Base-by-base conservation (phyloP, 305 asterid genomes). In the Plantago coronopus region DNA sequence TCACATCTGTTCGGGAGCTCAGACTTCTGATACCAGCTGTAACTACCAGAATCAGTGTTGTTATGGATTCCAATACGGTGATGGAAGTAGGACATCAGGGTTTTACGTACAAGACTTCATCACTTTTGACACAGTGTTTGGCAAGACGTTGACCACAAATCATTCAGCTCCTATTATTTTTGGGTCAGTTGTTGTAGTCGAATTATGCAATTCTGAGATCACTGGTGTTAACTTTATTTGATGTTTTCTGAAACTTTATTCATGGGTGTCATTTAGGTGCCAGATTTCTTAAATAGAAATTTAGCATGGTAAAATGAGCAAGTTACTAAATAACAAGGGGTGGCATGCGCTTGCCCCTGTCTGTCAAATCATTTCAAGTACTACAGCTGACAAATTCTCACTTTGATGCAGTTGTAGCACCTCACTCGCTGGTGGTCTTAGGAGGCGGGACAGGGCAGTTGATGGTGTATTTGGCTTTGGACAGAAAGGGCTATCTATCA, bases 391-490 rank as follows among this genome's bases (percentile, higher is more conserved):
- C 65, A 27, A n/a, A 57, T 64, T 65, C 25, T 50, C 44, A 18
- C 62, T 76, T 59, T 49, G 55, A 22, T 55, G 61, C 96, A 93
- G 98, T 48, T 93, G 99, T 76, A 93, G 96, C 84, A 89, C 99
- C 40, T 76, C 90, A 51, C 91, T 82, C 75, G 78, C 94, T 11
- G 97, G 97, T 53, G 96, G 83, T 68, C 79, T 93, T 59, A 82
- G 83, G 40, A 89, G 85, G 75, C 80, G 95, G 7, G 95, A 93
- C 61, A 82, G 96, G 74, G 97, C 99, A 34, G 91, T 87, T 65
- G 96, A 89, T 73, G 99, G 99, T 59, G 89, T 93, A 73, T 85
- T 89, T 69, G 99, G 99, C 45, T 83, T 93, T 62, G 99, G 99
- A 64, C 99, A 93, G 83, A 94, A 83, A 73, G 84, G 94, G 19